These are phyloP conservation scores for Tausonia pullulans DNA, from an alignment of 1,284 basidiomycete species.

Conservation along the genomic window DNA sequence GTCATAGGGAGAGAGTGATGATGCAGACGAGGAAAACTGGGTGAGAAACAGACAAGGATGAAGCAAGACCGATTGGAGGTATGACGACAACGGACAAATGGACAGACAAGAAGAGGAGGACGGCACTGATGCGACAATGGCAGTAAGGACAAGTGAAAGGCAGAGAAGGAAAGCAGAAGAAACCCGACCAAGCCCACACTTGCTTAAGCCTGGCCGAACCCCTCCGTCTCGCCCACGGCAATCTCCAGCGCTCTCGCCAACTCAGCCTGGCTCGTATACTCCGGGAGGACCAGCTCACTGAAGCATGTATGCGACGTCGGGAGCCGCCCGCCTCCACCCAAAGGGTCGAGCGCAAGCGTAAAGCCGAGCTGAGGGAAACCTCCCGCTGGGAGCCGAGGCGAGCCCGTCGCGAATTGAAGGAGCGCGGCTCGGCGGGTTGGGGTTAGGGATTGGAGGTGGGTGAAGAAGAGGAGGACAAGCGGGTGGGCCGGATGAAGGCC, in stretches of 20 bases:
- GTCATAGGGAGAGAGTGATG: no score
- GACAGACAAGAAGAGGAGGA: no score
- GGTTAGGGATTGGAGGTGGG: conserved; percentile 1
- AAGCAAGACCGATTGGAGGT: no score
- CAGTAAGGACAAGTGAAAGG: no score
- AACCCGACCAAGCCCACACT: no score
- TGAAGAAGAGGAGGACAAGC: conserved; percentile 1
- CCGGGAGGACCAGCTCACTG: conserved; percentile 8
- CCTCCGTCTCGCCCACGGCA: no score
- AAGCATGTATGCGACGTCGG: conserved; percentile 11
- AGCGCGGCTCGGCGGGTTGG: not conserved
- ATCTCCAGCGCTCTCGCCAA: not conserved
- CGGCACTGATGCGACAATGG: no score
- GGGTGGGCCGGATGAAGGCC: not conserved
- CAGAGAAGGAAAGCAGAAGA: no score
- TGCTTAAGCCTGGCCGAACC: no score
- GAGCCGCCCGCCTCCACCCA: not conserved
- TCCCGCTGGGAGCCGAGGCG: conserved; percentile 6
- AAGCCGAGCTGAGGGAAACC: conserved; percentile 7
- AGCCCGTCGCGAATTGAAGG: conserved; percentile 2
- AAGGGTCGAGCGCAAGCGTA: not conserved
- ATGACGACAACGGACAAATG: no score
- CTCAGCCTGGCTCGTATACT: not conserved
- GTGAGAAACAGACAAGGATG: no score
- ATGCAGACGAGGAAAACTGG: no score